Evolutionary conservation across 2,329 filamentous ascomycete genomes (phyloP), one percentile per base, ranked within the genome.

Genomic region (Ophiocordyceps polyrhachis-furcata): DNA sequence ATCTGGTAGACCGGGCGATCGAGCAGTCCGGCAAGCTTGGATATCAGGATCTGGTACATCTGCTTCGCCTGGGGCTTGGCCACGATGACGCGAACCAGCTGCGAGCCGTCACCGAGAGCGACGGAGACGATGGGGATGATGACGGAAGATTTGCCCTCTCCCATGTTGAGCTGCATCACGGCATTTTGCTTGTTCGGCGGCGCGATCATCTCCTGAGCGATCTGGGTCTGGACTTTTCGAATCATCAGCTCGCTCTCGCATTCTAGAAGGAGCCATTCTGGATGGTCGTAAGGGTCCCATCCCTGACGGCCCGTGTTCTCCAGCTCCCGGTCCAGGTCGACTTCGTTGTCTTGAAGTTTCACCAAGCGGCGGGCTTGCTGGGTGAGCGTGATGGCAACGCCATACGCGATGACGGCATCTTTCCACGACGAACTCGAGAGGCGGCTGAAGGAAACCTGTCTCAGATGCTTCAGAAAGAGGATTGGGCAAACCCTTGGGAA

Each of bases 101-200:
- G 64, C 0, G 56, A 52, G 0, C 63, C 61, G 42, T 82, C 62
- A 0, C 74, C 72, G 0, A 81, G 55, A 0, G 63, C 57, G 0
- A 70, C 59, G 0, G 72, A 71, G 0, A 80, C 70, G 35, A 82
- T 76, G 0, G 79, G 80, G 0, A 80, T 66, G 43, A 87, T 83
- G 1, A 83, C 73, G 0, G 79, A 80, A 0, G 76, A 76, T 49
- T 83, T 84, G 0, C 79, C 80, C 52, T 81, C 71, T 0, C 80
- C 80, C 79, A 84, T 84, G 49, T 81, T 82, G 2, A 84, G 56
- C 51, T 83, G 77, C 62, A 82, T 41, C 21, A 49, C 43, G 17
- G 66, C 56, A 49, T 78, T 81, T 0, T 54, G 25, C 0, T 52
- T 55, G 0, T 53, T 53, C 0, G 54, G 50, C 0, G 68, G 67